These are phyloP conservation scores for Suhomyces sp. DNA, from an alignment of 805 yeast genomes.

Conservation along the genomic window DNA sequence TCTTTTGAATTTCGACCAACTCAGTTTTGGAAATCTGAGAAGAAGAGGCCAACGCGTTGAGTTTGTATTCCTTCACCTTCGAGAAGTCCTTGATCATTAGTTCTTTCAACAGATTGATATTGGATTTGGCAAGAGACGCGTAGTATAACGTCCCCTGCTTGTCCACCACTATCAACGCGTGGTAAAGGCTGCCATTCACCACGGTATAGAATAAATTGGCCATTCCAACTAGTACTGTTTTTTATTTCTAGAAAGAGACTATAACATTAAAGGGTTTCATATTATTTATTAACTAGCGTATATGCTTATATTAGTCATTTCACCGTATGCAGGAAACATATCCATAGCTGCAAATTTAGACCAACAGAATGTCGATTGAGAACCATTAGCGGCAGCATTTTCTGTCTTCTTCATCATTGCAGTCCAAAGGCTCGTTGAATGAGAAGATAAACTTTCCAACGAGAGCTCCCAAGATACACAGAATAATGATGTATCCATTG, in stretches of 20 bases:
- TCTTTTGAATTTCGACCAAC: slow-evolving; percentile 1
- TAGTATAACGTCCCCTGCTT: slow-evolving; percentile 17
- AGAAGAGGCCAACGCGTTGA: slow-evolving; percentile 1
- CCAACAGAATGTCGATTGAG: too few relatives aligned
- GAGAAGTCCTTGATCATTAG: slow-evolving; percentile 15
- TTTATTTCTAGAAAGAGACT: too few relatives aligned
- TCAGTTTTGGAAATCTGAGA: not conserved
- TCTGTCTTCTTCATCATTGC: slow-evolving; percentile 21
- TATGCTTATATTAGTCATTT: too few relatives aligned
- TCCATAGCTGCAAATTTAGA: too few relatives aligned
- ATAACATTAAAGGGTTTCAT: not conserved
- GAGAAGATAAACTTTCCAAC: slow-evolving; percentile 57
- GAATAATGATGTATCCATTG: slow-evolving; percentile 65
- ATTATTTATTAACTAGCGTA: too few relatives aligned
- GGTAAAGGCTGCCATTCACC: slow-evolving; percentile 7
- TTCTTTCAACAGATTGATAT: slow-evolving; percentile 4
- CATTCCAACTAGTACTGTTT: too few relatives aligned
- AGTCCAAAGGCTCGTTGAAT: slow-evolving; percentile 39
- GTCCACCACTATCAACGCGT: slow-evolving; percentile 18
- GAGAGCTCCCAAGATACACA: slow-evolving; percentile 61
- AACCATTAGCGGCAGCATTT: slow-evolving; percentile 19
- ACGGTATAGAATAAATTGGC: slow-evolving; percentile 13
- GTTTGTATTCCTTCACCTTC: slow-evolving; percentile 1
- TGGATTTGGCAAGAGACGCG: slow-evolving; percentile 18
- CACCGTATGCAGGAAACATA: too few relatives aligned